Conservation (phyloP, 1,284 basidiomycete species). For the Gastroboletus turbinatus region DNA sequence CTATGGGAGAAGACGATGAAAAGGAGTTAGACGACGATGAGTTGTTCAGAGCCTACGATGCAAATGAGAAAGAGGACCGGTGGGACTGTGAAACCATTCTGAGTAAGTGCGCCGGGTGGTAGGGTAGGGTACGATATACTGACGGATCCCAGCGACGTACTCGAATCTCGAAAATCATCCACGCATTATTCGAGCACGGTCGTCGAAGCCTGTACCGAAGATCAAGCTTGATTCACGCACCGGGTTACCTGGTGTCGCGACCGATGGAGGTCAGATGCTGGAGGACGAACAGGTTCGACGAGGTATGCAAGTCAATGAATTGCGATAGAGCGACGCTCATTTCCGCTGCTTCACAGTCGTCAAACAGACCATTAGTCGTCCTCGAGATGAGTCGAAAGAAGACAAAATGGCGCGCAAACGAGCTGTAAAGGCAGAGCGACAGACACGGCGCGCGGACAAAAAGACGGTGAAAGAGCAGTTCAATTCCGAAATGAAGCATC, state of each 20-base stretch:
- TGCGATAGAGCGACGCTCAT: conserved; percentile 1
- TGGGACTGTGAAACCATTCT: conserved; percentile 97
- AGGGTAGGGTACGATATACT: conserved; percentile 2
- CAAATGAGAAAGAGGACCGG: conserved; percentile 62
- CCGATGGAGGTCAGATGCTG: conserved; percentile 17
- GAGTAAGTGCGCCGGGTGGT: conserved; percentile 54
- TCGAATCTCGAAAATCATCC: conserved; percentile 96
- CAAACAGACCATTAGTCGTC: conserved; percentile 59
- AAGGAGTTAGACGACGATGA: conserved; percentile 50
- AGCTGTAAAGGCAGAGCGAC: conserved; percentile 82
- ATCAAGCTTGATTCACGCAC: conserved; percentile 75
- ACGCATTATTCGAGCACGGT: conserved; percentile 71
- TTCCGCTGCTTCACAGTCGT: conserved; percentile 27
- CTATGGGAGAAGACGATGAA: conserved; percentile 34
- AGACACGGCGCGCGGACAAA: conserved; percentile 77
- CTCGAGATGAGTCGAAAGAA: conserved; percentile 80
- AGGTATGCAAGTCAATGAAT: conserved; percentile 15
- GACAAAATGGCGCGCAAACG: conserved; percentile 88
- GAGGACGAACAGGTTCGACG: conserved; percentile 35
- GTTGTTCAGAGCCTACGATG: conserved; percentile 50
- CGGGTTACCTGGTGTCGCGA: conserved; percentile 62
- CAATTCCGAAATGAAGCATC: conserved; percentile 69
- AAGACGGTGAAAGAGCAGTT: conserved; percentile 80
- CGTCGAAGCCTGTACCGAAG: conserved; percentile 53
- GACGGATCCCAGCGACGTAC: conserved; percentile 75